Percentiles rank a stretch among this genome's conserved stretches.
Evolutionary conservation across 1,284 basidiomycete species (phyloP).

Genomic region (Cutaneotrichosporon dermatis): DNA sequence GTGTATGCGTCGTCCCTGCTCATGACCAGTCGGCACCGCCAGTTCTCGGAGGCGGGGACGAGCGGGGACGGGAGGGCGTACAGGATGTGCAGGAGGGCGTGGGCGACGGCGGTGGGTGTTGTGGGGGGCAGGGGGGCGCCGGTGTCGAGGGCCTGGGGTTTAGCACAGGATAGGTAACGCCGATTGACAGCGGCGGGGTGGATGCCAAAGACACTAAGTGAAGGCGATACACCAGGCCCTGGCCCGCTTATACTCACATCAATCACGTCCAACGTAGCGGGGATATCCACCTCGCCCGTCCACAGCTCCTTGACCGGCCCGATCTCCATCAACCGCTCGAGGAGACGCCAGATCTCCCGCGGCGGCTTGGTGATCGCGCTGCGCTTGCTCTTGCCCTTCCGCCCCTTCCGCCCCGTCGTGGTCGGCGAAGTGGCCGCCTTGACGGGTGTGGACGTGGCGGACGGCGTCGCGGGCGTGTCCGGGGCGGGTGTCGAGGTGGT

Average conservation of each 20-base stretch:
- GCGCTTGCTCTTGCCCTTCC: neutral
- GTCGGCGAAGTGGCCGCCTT: neutral
- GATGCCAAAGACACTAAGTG: too few species aligned
- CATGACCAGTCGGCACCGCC: constrained; percentile 16
- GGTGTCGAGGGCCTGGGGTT: constrained; percentile 17
- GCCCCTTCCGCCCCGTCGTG: neutral
- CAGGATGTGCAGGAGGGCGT: constrained; percentile 32
- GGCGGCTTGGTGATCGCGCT: constrained; percentile 23
- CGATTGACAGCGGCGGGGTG: too few species aligned
- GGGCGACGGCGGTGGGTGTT: constrained; percentile 10
- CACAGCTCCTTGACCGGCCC: constrained; percentile 23
- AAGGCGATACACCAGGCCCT: too few species aligned
- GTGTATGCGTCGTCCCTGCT: constrained; percentile 40
- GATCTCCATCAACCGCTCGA: constrained; percentile 38
- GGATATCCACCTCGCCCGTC: constrained; percentile 11
- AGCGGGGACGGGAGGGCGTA: constrained; percentile 27
- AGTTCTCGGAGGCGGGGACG: constrained; percentile 19
- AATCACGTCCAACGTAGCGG: constrained; percentile 21
- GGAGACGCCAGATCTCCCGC: constrained; percentile 35
- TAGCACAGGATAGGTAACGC: neutral
- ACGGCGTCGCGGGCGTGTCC: too few species aligned
- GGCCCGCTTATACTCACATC: constrained; percentile 23
- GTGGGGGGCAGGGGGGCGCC: constrained; percentile 2
- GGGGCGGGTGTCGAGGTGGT: too few species aligned
- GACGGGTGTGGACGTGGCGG: neutral